Evolutionary conservation across 371 early-diverging fungal species (phyloP).

Genomic region (Syncephalastrum racemosum): DNA sequence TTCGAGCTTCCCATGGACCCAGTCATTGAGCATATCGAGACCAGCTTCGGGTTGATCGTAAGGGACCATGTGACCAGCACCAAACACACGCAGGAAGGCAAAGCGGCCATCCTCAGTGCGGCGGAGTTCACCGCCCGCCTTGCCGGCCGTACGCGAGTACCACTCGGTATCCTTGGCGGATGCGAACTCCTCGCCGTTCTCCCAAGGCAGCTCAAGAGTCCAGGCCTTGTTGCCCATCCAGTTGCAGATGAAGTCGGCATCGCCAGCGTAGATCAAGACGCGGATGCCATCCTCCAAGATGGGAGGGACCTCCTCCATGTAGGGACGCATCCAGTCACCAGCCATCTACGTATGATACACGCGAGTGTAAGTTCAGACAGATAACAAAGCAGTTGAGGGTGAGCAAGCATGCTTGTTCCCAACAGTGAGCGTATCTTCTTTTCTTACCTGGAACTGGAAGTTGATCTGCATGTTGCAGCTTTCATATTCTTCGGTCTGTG

Average conservation of each 20-base stretch:
- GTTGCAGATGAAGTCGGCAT: constrained; percentile 85
- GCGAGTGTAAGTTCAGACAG: too few species aligned
- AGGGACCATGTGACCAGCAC: constrained; percentile 90
- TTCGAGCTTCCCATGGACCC: constrained; percentile 49
- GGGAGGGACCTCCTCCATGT: constrained; percentile 65
- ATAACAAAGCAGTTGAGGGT: not conserved
- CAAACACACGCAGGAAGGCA: constrained; percentile 84
- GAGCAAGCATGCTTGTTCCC: constrained; percentile 62
- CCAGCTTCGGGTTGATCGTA: constrained; percentile 56
- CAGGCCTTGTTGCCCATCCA: constrained; percentile 94
- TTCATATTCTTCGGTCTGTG: constrained; percentile 59
- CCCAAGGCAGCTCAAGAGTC: constrained; percentile 80
- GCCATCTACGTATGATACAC: constrained; percentile 31
- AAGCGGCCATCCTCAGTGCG: constrained; percentile 54
- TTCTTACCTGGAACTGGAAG: constrained; percentile 51
- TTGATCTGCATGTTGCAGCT: constrained; percentile 78
- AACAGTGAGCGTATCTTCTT: constrained; percentile 59
- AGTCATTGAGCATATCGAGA: constrained; percentile 63
- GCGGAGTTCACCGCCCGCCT: constrained; percentile 72
- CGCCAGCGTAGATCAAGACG: constrained; percentile 84
- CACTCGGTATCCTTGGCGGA: constrained; percentile 56
- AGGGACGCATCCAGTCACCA: constrained; percentile 91
- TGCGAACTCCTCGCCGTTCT: constrained; percentile 65
- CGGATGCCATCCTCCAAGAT: constrained; percentile 80
- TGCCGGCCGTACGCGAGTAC: constrained; percentile 24